Conservation (phyloP, 139 green algal genomes). For the Astrephomene gubernaculifera region DNA sequence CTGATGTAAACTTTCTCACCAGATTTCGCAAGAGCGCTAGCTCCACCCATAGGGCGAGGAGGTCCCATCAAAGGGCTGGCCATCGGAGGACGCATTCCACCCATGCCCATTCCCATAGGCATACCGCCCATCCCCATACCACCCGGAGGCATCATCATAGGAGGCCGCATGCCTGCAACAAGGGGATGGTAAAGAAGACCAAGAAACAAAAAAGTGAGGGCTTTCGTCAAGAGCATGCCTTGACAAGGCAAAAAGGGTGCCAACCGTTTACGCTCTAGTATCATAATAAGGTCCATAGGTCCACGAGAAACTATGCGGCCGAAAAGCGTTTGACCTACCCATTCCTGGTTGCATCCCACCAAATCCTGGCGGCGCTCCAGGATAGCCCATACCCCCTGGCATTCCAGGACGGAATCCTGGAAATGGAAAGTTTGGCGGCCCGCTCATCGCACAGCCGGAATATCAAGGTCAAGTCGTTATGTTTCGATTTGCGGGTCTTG, state of each 20-base stretch:
- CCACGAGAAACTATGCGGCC: too few relatives aligned
- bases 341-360: background rate
- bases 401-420: slow-evolving; percentile 20
- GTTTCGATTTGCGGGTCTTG: too few relatives aligned
- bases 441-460: slow-evolving; percentile 10
- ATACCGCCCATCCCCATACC: slow-evolving; percentile 14
- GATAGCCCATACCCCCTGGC: slow-evolving; percentile 27
- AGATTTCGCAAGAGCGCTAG: background rate
- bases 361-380: slow-evolving; percentile 4
- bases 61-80: background rate
- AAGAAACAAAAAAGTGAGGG: too few relatives aligned
- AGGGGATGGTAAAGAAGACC: too few relatives aligned
- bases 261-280: too few relatives aligned
- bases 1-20: background rate
- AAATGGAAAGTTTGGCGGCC: slow-evolving; percentile 21
- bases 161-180: slow-evolving; percentile 29
- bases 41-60: background rate
- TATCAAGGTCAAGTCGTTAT: background rate
- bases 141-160: slow-evolving; percentile 32
- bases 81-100: background rate
- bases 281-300: too few relatives aligned
- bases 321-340: background rate
- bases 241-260: too few relatives aligned
- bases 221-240: too few relatives aligned
- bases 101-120: slow-evolving; percentile 15